A percentile compares a stretch with the other conserved stretches of the same genome.
Conservation (phyloP, 2,329 filamentous ascomycete genomes). For the Cladosporium phlei region DNA sequence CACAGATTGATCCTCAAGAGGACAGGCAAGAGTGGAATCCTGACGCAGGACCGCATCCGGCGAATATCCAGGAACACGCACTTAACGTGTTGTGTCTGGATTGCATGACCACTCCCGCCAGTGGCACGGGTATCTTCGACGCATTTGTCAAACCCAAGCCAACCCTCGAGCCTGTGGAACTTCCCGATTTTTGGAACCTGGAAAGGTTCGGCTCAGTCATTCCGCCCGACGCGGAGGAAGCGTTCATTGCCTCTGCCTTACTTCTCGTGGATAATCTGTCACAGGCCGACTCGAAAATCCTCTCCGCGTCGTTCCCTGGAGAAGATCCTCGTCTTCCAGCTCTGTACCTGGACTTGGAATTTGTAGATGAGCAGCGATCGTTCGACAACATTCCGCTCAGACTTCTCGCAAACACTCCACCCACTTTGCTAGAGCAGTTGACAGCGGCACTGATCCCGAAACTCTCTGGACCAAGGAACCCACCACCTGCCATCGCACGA, state of each 20-base stretch:
- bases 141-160: neutral
- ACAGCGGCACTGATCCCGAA: constrained; percentile 4
- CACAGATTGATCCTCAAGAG: constrained; percentile 7
- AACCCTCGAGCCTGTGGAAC: neutral
- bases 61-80: constrained; percentile 12
- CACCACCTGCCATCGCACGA: neutral
- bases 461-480: constrained; percentile 2
- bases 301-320: constrained; percentile 28
- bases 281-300: constrained; percentile 18
- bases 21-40: constrained; percentile 24
- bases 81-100: constrained; percentile 19
- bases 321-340: constrained; percentile 29
- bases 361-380: constrained; percentile 21
- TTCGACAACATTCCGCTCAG: constrained; percentile 13
- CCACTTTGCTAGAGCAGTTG: constrained; percentile 16
- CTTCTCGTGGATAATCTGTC: constrained; percentile 30
- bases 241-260: constrained; percentile 31
- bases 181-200: constrained; percentile 11
- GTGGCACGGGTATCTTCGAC: neutral
- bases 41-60: constrained; percentile 5
- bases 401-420: constrained; percentile 13
- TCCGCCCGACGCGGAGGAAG: constrained; percentile 26
- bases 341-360: constrained; percentile 32
- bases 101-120: constrained; percentile 3
- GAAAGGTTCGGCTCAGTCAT: neutral